Conservation (phyloP, 441 rosid species). For the Erodium trifolium region DNA sequence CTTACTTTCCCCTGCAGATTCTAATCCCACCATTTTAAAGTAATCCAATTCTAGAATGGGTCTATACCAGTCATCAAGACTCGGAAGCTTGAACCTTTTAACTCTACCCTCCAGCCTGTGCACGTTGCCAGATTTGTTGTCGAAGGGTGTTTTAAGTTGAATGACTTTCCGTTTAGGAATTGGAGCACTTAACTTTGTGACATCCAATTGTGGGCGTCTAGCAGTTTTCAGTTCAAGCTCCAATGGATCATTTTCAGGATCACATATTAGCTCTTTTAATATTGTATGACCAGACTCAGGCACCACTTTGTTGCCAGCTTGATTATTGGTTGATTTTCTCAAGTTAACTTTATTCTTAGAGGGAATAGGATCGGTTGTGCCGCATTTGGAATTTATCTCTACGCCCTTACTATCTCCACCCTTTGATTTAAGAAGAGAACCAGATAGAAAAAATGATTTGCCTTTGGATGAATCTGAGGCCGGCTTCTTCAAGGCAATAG, state of each 20-base stretch:
- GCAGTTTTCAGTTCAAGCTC: constrained; percentile 44
- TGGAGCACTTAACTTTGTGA: constrained; percentile 41
- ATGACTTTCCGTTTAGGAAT: constrained; percentile 84
- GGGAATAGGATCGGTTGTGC: constrained; percentile 25
- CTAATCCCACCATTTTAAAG: constrained; percentile 62
- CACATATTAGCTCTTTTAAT: constrained; percentile 47
- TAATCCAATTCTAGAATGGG: constrained; percentile 83
- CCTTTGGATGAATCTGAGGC: constrained; percentile 23
- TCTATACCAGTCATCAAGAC: constrained; percentile 94
- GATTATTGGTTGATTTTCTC: constrained; percentile 31
- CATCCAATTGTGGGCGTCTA: constrained; percentile 34
- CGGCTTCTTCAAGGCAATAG: constrained; percentile 31
- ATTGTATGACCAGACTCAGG: constrained; percentile 34
- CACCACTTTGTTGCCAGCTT: constrained; percentile 26
- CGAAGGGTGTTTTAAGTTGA: constrained; percentile 73
- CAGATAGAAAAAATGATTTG: constrained; percentile 10
- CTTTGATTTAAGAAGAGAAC: constrained; percentile 24
- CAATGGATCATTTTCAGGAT: constrained; percentile 40
- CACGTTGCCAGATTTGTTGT: constrained; percentile 44
- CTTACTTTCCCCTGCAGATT: constrained; percentile 43
- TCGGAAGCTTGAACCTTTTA: constrained; percentile 83
- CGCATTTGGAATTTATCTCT: constrained; percentile 32
- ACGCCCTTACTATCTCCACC: constrained; percentile 32
- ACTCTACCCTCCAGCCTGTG: constrained; percentile 48
- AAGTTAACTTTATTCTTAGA: constrained; percentile 26